Evolutionary conservation across 1,284 basidiomycete genomes (phyloP), one percentile per base, ranked within the genome.

Genomic region (Trametes sp.): DNA sequence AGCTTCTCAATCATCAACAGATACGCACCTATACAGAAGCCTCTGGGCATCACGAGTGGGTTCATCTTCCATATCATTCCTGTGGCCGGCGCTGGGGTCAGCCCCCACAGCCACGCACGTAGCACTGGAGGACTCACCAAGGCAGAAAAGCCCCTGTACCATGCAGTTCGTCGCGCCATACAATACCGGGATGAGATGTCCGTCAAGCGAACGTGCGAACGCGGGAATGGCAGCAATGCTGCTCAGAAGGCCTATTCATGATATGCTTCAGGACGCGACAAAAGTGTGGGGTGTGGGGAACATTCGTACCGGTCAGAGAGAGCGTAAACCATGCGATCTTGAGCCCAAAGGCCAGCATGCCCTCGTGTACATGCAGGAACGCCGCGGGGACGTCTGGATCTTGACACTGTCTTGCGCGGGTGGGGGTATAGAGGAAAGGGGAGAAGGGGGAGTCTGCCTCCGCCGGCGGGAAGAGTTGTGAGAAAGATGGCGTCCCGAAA

Each of bases 51-150:
- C 29, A 66, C 70, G 51, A 76, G 76, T 1, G 88, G 85, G 64
- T 87, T 75, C 87, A 90, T 88, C 54, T 74, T 74, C 81, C 86
- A 89, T 23, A 86, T 79, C 72, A 90, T 81, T 10, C 88, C 88
- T 89, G 45, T 26, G 9, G 13, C 42, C 21, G 16, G 26, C 38
- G 13, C 35, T 4, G 21, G 21, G 6, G 24, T 63, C 16, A 42
- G 19, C 35, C 21, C 10, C 38, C 36, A 23, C 23, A 29, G 31
- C 23, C n/a, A 1, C 2, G 16, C 19, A 13, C n/a, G 13, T 5
- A 23, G 1, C 29, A 45, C 19, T 41, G 36, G 49, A 23, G 44
- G 19, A 68, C 77, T 53, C 51, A 79, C 80, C 80, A 28, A 76
- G 68, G 68, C 74, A 77, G 62, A 87, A 86, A 8, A 81, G 74